phyloP scores from a whole-genome alignment of 2,329 filamentous ascomycete genomes.

The Massarina eburnea region DNA sequence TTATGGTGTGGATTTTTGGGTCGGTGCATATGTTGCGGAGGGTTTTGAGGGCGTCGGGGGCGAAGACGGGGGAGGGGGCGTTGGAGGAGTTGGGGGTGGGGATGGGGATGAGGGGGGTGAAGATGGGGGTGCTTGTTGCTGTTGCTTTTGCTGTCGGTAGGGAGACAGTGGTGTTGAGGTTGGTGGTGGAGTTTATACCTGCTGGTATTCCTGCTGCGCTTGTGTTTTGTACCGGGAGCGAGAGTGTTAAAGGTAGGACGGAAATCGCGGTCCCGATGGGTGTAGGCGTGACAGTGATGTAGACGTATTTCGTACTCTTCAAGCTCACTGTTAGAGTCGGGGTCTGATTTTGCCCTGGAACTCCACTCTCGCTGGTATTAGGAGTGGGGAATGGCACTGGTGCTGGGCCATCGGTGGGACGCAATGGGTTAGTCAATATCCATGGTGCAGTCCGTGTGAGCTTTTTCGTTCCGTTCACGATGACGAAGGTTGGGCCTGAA shows the following conservation, averaged over 20 bases:
- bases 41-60: slow-evolving; percentile 22
- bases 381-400: too few relatives aligned
- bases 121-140: not conserved
- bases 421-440: slow-evolving; percentile 4
- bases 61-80: slow-evolving; percentile 15
- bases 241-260: too few relatives aligned
- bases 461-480: not conserved
- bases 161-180: not conserved
- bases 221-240: too few relatives aligned
- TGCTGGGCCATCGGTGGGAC: not conserved
- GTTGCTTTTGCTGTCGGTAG: not conserved
- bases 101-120: not conserved
- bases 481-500: too few relatives aligned
- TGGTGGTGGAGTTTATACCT: not conserved
- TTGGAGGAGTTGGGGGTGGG: not conserved
- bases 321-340: not conserved
- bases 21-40: slow-evolving; percentile 36
- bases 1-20: slow-evolving; percentile 41
- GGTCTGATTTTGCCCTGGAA: not conserved
- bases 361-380: not conserved
- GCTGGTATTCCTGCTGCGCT: not conserved
- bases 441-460: too few relatives aligned
- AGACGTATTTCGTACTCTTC: not conserved
- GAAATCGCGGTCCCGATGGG: not conserved
- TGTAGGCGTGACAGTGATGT: not conserved